Evolutionary conservation across 495 filamentous ascomycete genomes (phyloP).

Genomic region (Staphylotrichum longicolle): DNA sequence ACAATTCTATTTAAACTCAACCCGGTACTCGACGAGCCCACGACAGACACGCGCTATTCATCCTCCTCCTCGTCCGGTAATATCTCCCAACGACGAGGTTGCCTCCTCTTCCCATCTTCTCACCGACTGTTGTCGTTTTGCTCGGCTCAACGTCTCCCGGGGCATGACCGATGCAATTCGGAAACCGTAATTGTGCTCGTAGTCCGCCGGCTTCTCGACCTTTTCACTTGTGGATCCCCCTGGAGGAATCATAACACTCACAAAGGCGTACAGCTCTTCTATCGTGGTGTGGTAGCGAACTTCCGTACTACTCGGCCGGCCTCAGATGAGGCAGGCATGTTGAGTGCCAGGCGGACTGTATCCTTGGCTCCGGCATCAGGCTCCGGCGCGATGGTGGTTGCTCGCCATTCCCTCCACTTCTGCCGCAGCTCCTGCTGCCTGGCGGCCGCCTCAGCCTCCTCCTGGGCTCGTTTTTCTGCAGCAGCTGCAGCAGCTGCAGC

Average conservation of each 20-base stretch:
- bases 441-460: conserved; percentile 62
- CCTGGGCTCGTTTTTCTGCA: conserved; percentile 50
- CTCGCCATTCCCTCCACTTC: conserved; percentile 82
- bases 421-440: conserved; percentile 54
- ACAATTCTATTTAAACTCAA: no score
- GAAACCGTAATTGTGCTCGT: conserved; percentile 77
- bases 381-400: conserved; percentile 61
- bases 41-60: conserved; percentile 13
- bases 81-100: conserved; percentile 75
- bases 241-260: conserved; percentile 78
- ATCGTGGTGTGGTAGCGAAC: conserved; percentile 64
- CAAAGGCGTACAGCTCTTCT: conserved; percentile 93
- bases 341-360: conserved; percentile 75
- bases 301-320: conserved; percentile 65
- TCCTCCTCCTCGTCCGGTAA: conserved; percentile 34
- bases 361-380: conserved; percentile 63
- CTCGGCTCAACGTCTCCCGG: conserved; percentile 67
- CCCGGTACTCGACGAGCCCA: no score
- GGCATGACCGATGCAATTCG: conserved; percentile 80
- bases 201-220: conserved; percentile 59
- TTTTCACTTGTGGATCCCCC: conserved; percentile 35
- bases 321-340: conserved; percentile 64
- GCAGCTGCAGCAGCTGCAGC: conserved; percentile 67
- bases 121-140: conserved; percentile 59
- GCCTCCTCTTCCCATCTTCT: conserved; percentile 75